phyloP scores from a whole-genome alignment of 108 stramenopile species.

The Heterococcus sp. region DNA sequence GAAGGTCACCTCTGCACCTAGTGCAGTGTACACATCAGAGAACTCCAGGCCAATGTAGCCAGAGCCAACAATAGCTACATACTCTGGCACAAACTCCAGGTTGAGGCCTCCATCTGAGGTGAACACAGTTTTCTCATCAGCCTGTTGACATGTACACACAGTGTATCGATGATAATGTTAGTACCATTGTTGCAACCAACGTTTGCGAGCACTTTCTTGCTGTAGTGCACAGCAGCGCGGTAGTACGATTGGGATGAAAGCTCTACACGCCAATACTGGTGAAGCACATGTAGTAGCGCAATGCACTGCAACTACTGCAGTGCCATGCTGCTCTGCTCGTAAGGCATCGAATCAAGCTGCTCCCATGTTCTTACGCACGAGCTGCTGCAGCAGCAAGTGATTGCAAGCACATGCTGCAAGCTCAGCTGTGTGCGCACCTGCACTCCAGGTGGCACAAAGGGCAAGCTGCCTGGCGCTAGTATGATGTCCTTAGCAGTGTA shows the following conservation, averaged over 20 bases:
- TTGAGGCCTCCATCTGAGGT: constrained; percentile 92
- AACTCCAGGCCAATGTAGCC: constrained; percentile 99
- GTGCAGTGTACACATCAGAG: constrained; percentile 93
- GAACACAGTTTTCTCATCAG: constrained; percentile 93
- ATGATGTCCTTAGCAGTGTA: constrained; percentile 80
- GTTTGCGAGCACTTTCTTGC: background rate
- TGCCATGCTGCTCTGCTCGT: no score
- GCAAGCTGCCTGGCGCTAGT: constrained; percentile 93
- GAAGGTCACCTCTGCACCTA: constrained; percentile 93
- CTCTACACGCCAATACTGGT: no score
- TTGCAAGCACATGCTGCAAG: no score
- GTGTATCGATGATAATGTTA: background rate
- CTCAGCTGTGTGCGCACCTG: no score
- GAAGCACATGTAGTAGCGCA: no score
- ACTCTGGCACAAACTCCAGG: constrained; percentile 84
- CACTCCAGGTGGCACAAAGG: constrained; percentile 89
- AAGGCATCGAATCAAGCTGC: no score
- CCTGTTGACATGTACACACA: background rate
- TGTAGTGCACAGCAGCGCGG: no score
- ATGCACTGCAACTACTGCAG: no score
- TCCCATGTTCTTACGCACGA: no score
- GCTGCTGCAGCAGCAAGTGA: no score
- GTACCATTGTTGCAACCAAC: background rate
- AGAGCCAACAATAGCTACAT: constrained; percentile 95
- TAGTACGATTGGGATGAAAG: no score